A percentile compares a stretch with the other conserved stretches of the same genome.
Evolutionary conservation across 495 filamentous ascomycete species (phyloP).

Genomic region (Extremus antarcticus): DNA sequence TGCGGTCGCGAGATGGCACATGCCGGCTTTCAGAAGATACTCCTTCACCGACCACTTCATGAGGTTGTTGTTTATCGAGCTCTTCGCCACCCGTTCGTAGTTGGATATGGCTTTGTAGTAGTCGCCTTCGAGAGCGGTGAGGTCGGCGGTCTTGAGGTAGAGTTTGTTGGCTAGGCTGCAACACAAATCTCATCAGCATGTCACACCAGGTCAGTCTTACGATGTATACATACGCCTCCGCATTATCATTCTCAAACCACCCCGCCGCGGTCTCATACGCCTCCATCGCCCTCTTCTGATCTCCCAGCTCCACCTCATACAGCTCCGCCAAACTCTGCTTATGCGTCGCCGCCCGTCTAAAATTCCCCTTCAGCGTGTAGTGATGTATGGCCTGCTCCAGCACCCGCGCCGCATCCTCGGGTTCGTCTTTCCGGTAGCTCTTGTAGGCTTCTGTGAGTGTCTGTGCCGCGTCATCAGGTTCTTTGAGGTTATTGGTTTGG

Average conservation of each 20-base stretch:
- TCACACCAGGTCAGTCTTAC: not conserved
- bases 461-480: constrained; percentile 82
- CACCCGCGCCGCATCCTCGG: constrained; percentile 65
- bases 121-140: constrained; percentile 66
- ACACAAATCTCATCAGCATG: constrained; percentile 22
- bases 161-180: constrained; percentile 76
- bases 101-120: constrained; percentile 70
- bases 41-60: constrained; percentile 91
- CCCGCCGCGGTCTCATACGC: constrained; percentile 70
- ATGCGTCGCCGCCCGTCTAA: constrained; percentile 75
- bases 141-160: constrained; percentile 77
- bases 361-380: constrained; percentile 74
- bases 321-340: constrained; percentile 77
- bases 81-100: constrained; percentile 64
- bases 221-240: constrained; percentile 54
- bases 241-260: constrained; percentile 80
- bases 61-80: constrained; percentile 48
- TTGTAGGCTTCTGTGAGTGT: constrained; percentile 70
- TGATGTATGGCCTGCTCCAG: constrained; percentile 64
- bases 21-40: constrained; percentile 81
- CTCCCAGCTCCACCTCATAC: constrained; percentile 66
- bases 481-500: constrained; percentile 64
- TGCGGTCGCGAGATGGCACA: constrained; percentile 37
- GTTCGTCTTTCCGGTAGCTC: constrained; percentile 69
- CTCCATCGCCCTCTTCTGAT: constrained; percentile 63